Percentiles rank a stretch among this genome's conserved stretches.
Conservation (phyloP, 2,329 filamentous ascomycete species). For the Leptographium procerum region DNA sequence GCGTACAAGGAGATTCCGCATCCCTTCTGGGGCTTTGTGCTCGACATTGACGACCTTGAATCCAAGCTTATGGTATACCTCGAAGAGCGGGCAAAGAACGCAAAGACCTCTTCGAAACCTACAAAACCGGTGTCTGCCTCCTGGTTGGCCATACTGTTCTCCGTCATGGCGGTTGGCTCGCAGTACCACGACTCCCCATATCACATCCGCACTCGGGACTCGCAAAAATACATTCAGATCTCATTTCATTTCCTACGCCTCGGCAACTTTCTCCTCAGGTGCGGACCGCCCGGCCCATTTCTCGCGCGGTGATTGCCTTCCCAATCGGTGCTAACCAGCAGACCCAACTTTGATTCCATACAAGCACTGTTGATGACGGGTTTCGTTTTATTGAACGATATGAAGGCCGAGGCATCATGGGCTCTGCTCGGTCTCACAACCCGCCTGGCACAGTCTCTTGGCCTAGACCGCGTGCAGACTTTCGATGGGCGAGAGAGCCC, state of each 20-base stretch:
- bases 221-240: slow-evolving; percentile 50
- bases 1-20: slow-evolving; percentile 58
- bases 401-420: slow-evolving; percentile 60
- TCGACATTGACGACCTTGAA: slow-evolving; percentile 55
- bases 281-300: slow-evolving; percentile 16
- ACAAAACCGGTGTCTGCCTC: slow-evolving; percentile 47
- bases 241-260: slow-evolving; percentile 54
- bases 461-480: slow-evolving; percentile 40
- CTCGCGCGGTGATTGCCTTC: background rate
- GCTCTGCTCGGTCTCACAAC: slow-evolving; percentile 52
- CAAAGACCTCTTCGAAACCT: slow-evolving; percentile 31
- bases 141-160: slow-evolving; percentile 55
- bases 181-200: slow-evolving; percentile 57
- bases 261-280: slow-evolving; percentile 50
- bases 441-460: slow-evolving; percentile 53
- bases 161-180: slow-evolving; percentile 52
- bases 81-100: slow-evolving; percentile 49
- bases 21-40: slow-evolving; percentile 56
- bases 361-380: slow-evolving; percentile 52
- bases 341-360: slow-evolving; percentile 54
- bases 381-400: slow-evolving; percentile 55
- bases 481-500: slow-evolving; percentile 35
- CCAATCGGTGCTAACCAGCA: slow-evolving; percentile 13
- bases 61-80: slow-evolving; percentile 53
- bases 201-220: slow-evolving; percentile 46